Evolutionary conservation across 2,329 filamentous ascomycete genomes (phyloP), one percentile per base, ranked within the genome.

Genomic region (Diaporthe australafricana): DNA sequence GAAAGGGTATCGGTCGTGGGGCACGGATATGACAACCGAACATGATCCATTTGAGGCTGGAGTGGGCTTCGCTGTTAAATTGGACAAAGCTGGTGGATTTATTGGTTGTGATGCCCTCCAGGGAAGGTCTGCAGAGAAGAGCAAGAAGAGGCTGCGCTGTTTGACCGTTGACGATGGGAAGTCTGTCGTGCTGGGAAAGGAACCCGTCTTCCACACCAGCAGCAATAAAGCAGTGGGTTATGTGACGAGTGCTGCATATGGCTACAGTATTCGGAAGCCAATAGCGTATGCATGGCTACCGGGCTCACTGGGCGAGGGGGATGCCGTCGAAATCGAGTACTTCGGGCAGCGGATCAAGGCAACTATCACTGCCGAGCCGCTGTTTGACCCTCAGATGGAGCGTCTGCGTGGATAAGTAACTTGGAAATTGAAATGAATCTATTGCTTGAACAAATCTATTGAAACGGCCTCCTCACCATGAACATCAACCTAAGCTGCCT

Each of bases 11-110:
- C 84, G 89, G 40, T 84, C 83, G 1, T 91, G 84, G 76, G 89
- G 89, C 11, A 81, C 80, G 0, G 90, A 92, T 63, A 87, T 91
- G 84, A 90, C 84, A 1, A 87, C 87, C 0, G 90, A 92, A 76
- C 88, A 91, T 73, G 84, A 89, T 65, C 89, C 90, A 0, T 89
- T 84, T 74, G 88, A 91, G 78, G 87, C 88, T 6, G 90, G 89
- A 0, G 77, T 92, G 0, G 84, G 79, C 0, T 84, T 83, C 48
- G 86, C 87, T 6, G 80, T 92, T 27, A 81, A 87, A 12, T 73
- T 78, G 16, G 77, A 79, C 38, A 89, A 89, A 79, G 74, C 79
- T 16, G 79, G 81, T 8, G 67, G 67, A 1, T 91, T 86, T 63
- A 81, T 90, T 11, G 90, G 90, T 0, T 83, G 86, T 60, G 78